Evolutionary conservation across 441 rosid genomes (phyloP).

Genomic region (Gossypium armourianum): DNA sequence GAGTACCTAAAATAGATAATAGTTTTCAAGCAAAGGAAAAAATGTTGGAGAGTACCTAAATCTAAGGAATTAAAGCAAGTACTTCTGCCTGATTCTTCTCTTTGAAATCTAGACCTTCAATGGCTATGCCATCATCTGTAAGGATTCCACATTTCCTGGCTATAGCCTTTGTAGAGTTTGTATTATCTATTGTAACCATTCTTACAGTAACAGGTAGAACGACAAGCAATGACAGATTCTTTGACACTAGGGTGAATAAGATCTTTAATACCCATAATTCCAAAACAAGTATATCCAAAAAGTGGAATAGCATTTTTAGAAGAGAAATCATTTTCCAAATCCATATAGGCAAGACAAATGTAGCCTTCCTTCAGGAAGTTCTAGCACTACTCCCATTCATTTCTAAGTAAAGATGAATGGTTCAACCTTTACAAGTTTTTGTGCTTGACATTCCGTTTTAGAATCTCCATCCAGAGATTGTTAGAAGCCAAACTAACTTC

Average conservation of each 20-base stretch:
- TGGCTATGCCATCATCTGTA: constrained; percentile 53
- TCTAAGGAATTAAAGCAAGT: constrained; percentile 54
- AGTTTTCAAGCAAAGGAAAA: not conserved
- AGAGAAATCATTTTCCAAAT: constrained; percentile 41
- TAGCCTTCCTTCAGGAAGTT: constrained; percentile 43
- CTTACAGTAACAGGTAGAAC: constrained; percentile 43
- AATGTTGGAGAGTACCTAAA: constrained; percentile 42
- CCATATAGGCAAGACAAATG: constrained; percentile 49
- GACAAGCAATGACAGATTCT: constrained; percentile 55
- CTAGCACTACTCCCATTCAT: constrained; percentile 60
- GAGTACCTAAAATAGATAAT: not conserved
- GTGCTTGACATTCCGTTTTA: constrained; percentile 38
- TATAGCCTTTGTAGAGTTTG: constrained; percentile 60
- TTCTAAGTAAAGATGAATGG: constrained; percentile 62
- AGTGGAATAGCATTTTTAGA: constrained; percentile 43
- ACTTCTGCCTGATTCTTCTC: constrained; percentile 51
- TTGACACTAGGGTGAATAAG: constrained; percentile 63
- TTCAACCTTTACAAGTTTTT: constrained; percentile 59
- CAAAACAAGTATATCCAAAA: constrained; percentile 53
- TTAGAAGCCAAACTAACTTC: constrained; percentile 39
- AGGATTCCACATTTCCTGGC: constrained; percentile 68
- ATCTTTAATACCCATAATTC: constrained; percentile 63
- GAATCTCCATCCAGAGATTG: constrained; percentile 62
- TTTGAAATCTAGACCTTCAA: constrained; percentile 59
- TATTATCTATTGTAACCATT: constrained; percentile 66